Base-by-base conservation (phyloP, 345 rosid genomes). In the Eucalyptus virginea region DNA sequence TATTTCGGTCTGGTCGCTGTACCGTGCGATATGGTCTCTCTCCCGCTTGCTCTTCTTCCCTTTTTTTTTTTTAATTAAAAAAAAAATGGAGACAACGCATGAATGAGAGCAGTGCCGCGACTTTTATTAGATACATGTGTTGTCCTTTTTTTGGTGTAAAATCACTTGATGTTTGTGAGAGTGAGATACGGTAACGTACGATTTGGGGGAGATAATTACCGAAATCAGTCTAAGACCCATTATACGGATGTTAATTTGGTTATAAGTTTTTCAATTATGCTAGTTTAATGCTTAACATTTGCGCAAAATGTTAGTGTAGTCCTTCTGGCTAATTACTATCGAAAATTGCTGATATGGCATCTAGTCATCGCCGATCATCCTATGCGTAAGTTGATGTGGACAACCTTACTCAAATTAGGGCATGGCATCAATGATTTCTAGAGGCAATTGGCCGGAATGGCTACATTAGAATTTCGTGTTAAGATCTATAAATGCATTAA, bases 331-430 rank as follows among this genome's bases (percentile, higher is more conserved):
- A 62, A 24, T 24, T 56, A 23, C 30, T 56, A 56, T 56, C 0
- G 13, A 2, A 56, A 56, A 56, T 26, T 56, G 62, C 14, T 56
- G 18, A 62, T 7, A 14, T 62, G 72, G 0, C 9, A 7, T 62
- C 18, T n/a, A 13, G 17, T 62, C 9, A 6, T 62, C 1, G 9
- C 5, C 0, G 1, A 11, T 30, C 69, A 11, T 62, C 19, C 9
- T 62, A 0, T 62, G 9, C 0, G 8, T 7, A 30, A 13, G 28
- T 1, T 62, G 18, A 28, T 7, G 9, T 62, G 34, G 72, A 62
- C 18, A 62, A 62, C 72, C 3, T 30, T 62, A 62, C 34, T 62
- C 32, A 6, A 62, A 62, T 13, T 9, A 30, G 26, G 58, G 58
- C 17, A n/a, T 30, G 32, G 2, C 69, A 4, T 6, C 69, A 30